Evolutionary conservation across 371 early-diverging fungal species (phyloP), one percentile per base, ranked within the genome.

Genomic region (Choanephora cucurbitarum): DNA sequence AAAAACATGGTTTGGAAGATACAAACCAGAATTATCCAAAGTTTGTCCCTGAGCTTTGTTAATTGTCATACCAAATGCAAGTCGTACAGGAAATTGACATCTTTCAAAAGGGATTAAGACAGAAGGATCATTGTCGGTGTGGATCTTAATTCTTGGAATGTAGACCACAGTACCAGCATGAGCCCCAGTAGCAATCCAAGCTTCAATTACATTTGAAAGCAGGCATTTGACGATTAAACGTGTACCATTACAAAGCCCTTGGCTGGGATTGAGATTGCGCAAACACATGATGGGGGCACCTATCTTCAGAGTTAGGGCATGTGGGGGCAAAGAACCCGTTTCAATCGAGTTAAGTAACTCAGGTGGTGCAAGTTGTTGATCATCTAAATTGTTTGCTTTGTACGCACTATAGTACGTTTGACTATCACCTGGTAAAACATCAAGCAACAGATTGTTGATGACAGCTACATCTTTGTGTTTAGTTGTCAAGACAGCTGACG

Each of bases 31-130:
- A 2, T 4, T 37, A 23, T 53, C 31, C 18, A 69, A 49, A 5
- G 62, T 64, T 42, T 73, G 65, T 2, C 69, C 69, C 60, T 69
- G 73, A 2, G 69, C 21, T 47, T n/a, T n/a, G n/a, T n/a, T n/a
- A n/a, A n/a, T n/a, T n/a, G n/a, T n/a, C n/a, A n/a, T n/a, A n/a
- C n/a, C 50, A 58, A 66, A 69, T 1, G 69, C 64, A 10, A 58
- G 60, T 28, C 51, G 24, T 21, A 73, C 33, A 1, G 62, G 66
- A 15, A 72, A 72, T 44, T 56, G 57, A 18, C 1, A 3, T 1
- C 42, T 13, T 11, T 21, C 9, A n/a, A 56, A n/a, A 56, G 15
- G 7, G 2, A 24, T 10, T 19, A 24, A 1, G n/a, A n/a, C 7
- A 14, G 8, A 5, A 40, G 13, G 11, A 55, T 15, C 15, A 23